Percentiles rank a stretch among this genome's conserved stretches.
Evolutionary conservation across 2,329 filamentous ascomycete species (phyloP).

Genomic region (Aspergillus novofumigatus): DNA sequence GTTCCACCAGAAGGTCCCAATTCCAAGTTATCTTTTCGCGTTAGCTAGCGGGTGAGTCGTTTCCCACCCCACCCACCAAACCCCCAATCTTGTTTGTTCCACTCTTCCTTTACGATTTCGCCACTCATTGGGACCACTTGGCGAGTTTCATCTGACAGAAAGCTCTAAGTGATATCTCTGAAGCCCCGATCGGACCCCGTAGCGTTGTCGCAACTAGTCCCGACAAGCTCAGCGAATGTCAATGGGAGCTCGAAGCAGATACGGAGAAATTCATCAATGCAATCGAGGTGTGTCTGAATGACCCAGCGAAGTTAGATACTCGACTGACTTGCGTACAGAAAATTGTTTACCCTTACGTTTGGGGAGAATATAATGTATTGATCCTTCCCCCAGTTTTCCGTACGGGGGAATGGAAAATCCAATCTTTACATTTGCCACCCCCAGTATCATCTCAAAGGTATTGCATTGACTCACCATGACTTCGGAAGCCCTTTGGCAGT

Average conservation of each 20-base stretch:
- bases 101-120: neutral
- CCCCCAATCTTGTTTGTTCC: neutral
- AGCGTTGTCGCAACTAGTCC: slow-evolving; percentile 84
- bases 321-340: slow-evolving; percentile 32
- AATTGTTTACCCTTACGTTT: slow-evolving; percentile 80
- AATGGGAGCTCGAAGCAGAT: slow-evolving; percentile 87
- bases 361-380: slow-evolving; percentile 93
- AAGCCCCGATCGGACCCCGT: slow-evolving; percentile 78
- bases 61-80: neutral
- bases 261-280: slow-evolving; percentile 89
- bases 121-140: neutral
- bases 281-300: slow-evolving; percentile 58
- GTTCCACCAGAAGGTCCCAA: slow-evolving; percentile 87
- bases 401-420: slow-evolving; percentile 86
- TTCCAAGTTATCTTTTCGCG: slow-evolving; percentile 93
- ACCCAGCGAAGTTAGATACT: neutral
- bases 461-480: neutral
- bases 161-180: slow-evolving; percentile 68
- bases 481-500: neutral
- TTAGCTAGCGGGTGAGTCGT: slow-evolving; percentile 58
- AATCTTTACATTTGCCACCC: slow-evolving; percentile 91
- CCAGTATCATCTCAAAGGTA: slow-evolving; percentile 81
- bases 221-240: slow-evolving; percentile 75
- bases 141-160: neutral
- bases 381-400: slow-evolving; percentile 87